Conservation (phyloP, 2,329 filamentous ascomycete genomes). For the Colletotrichum siamense region DNA sequence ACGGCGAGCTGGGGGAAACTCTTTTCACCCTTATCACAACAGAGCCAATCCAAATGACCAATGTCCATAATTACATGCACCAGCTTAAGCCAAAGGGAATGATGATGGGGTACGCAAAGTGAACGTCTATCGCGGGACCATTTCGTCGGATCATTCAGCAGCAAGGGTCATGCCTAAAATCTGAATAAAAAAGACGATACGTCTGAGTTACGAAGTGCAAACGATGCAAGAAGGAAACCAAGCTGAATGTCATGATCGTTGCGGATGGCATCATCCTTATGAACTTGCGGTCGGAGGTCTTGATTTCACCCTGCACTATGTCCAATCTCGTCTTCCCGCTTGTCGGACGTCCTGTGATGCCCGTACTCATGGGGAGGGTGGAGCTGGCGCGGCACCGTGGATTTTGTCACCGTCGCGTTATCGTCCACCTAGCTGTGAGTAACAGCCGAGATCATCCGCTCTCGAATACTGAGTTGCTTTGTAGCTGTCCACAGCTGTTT, state of each 20-base stretch:
- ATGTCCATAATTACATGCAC: too few species aligned
- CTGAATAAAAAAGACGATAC: not conserved
- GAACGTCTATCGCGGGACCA: not conserved
- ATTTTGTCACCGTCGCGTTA: not conserved
- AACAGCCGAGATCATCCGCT: not conserved
- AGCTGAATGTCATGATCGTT: not conserved
- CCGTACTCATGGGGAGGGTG: not conserved
- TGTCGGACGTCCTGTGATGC: not conserved
- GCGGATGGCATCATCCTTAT: not conserved
- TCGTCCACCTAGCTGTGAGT: not conserved
- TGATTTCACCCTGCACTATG: not conserved
- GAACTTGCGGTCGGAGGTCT: not conserved
- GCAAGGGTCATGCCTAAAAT: not conserved
- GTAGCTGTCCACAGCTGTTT: not conserved
- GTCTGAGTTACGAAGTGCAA: not conserved
- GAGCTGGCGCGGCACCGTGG: not conserved
- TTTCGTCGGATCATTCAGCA: not conserved
- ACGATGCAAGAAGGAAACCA: not conserved
- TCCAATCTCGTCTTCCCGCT: not conserved
- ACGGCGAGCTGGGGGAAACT: not conserved
- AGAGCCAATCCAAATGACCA: too few species aligned
- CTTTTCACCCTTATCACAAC: too few species aligned
- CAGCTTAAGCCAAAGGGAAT: too few species aligned
- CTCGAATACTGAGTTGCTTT: not conserved
- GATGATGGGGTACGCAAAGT: not conserved